Percentiles rank a stretch among this genome's conserved stretches.
Evolutionary conservation across 2,329 filamentous ascomycete genomes (phyloP).

Genomic region (Apiospora hydei): DNA sequence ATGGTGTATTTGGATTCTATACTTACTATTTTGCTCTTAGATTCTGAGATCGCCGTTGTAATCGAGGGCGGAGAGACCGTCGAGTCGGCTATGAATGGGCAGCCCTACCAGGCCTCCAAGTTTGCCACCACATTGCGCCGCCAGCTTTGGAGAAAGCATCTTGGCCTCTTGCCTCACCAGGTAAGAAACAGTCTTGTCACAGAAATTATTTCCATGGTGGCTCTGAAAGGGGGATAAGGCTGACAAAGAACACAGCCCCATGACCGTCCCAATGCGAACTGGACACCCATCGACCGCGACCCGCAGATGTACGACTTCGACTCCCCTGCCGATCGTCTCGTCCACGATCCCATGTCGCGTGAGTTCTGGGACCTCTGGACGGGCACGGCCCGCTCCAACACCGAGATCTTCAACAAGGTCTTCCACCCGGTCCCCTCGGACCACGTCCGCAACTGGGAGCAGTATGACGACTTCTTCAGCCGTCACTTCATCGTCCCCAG

Average conservation of each 20-base stretch:
- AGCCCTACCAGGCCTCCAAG: constrained; percentile 72
- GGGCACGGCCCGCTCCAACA: constrained; percentile 76
- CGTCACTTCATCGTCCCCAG: constrained; percentile 69
- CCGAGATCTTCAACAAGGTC: constrained; percentile 78
- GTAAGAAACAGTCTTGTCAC: neutral
- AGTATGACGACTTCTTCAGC: constrained; percentile 77
- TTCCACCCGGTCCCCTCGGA: constrained; percentile 84
- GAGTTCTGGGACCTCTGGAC: constrained; percentile 78
- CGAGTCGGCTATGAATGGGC: constrained; percentile 76
- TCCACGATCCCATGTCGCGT: constrained; percentile 75
- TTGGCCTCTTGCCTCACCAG: constrained; percentile 74
- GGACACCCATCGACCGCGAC: constrained; percentile 73
- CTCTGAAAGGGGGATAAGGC: neutral
- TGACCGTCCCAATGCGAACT: constrained; percentile 74
- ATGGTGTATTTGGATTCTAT: neutral
- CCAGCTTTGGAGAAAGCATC: constrained; percentile 89
- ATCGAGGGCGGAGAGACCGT: constrained; percentile 80
- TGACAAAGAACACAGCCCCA: constrained; percentile 58
- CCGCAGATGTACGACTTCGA: constrained; percentile 79
- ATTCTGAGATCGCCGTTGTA: constrained; percentile 89
- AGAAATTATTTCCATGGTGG: neutral
- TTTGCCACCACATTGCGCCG: constrained; percentile 84
- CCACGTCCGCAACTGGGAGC: constrained; percentile 71
- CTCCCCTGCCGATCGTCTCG: constrained; percentile 70
- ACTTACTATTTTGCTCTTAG: constrained; percentile 42